phyloP scores from a whole-genome alignment of 331 rosid species.

The Saraca asoca region DNA sequence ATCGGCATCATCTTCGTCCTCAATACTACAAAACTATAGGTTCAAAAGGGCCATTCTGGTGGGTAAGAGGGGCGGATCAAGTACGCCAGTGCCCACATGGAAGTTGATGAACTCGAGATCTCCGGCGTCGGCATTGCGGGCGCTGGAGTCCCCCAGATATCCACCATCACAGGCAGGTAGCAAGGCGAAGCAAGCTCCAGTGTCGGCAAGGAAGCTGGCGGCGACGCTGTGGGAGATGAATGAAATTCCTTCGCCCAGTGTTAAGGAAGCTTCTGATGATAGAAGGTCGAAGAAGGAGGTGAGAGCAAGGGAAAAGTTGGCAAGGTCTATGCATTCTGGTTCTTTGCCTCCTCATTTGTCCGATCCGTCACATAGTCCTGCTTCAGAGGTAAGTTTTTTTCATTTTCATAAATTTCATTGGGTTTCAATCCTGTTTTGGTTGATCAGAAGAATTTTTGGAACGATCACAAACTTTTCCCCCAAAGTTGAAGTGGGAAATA shows the following conservation, averaged over 20 bases:
- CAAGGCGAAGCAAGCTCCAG: conserved; percentile 61
- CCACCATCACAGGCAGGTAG: conserved; percentile 49
- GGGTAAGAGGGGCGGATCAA: conserved; percentile 85
- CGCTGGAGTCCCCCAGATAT: conserved; percentile 64
- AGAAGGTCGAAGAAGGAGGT: conserved; percentile 61
- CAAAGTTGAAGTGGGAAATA: neutral
- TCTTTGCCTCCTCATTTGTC: conserved; percentile 95
- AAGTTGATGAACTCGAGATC: conserved; percentile 75
- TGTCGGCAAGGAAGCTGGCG: conserved; percentile 98
- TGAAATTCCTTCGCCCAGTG: conserved; percentile 84
- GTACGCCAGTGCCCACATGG: conserved; percentile 94
- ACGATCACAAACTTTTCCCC: neutral
- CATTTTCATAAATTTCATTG: neutral
- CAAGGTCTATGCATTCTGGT: conserved; percentile 77
- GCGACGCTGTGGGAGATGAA: conserved; percentile 99
- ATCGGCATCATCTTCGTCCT: conserved; percentile 88
- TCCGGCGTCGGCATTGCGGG: conserved; percentile 64
- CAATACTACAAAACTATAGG: conserved; percentile 79
- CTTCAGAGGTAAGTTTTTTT: conserved; percentile 65
- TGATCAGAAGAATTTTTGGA: neutral
- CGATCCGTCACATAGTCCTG: conserved; percentile 97
- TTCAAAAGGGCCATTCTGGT: conserved; percentile 86
- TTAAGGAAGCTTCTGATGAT: conserved; percentile 56
- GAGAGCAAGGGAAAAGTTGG: conserved; percentile 64
- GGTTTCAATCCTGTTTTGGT: conserved; percentile 8